These are phyloP conservation scores for Mesembryanthemum crystallinum DNA, from an alignment of 148 eudicot species.

Conservation along the genomic window DNA sequence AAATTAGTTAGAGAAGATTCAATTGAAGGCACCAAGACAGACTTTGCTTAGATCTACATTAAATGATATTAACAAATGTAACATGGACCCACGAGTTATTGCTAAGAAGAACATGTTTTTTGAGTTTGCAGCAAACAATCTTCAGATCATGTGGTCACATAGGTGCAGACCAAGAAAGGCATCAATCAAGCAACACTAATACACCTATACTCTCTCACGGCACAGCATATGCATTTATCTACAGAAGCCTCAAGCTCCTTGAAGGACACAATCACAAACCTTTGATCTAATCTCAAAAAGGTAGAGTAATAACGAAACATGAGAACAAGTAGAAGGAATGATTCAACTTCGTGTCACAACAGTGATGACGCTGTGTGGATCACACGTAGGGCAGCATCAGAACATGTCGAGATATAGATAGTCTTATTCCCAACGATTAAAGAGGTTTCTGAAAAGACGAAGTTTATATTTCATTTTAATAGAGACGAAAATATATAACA, in stretches of 20 bases:
- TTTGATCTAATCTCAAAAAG: not conserved
- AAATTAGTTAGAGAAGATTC: not conserved
- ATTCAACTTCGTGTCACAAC: not conserved
- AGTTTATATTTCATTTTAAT: no score
- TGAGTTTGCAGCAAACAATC: conserved; percentile 9
- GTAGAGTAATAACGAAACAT: not conserved
- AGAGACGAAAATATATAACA: not conserved
- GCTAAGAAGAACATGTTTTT: not conserved
- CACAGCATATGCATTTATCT: not conserved
- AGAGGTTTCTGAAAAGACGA: no score
- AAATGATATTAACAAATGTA: conserved; percentile 21
- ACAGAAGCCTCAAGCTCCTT: not conserved
- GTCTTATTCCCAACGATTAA: no score
- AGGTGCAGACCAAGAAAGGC: conserved; percentile 17
- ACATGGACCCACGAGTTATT: conserved; percentile 19
- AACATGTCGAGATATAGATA: no score
- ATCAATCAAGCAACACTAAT: conserved; percentile 15
- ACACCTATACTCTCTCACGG: not conserved
- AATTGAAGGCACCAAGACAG: conserved; percentile 7
- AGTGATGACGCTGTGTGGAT: not conserved
- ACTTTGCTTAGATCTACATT: conserved; percentile 3
- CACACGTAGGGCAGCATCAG: no score
- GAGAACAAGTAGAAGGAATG: not conserved
- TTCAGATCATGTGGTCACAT: conserved; percentile 29
- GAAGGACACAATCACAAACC: not conserved